These are phyloP conservation scores for Amylocarpus encephaloides DNA, from an alignment of 2,329 filamentous ascomycete species.

Conservation along the genomic window DNA sequence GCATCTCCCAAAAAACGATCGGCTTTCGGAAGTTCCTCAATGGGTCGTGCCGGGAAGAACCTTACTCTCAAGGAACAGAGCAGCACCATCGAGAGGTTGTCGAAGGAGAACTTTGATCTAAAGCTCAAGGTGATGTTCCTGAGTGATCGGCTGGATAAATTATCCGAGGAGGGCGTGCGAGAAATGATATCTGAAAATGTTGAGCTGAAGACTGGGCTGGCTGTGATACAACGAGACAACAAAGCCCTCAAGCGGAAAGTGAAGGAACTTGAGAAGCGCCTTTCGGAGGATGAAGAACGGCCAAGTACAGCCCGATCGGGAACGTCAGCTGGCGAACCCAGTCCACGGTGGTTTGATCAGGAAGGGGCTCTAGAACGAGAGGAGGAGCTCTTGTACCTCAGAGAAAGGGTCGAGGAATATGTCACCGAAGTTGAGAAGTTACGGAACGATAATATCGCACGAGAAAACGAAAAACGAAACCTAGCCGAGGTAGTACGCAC, in stretches of 20 bases:
- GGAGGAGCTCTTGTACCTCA: slow-evolving; percentile 77
- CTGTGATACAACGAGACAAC: slow-evolving; percentile 85
- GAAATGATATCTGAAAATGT: slow-evolving; percentile 98
- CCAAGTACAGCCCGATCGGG: slow-evolving; percentile 54
- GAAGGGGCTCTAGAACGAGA: slow-evolving; percentile 62
- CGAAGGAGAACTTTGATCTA: slow-evolving; percentile 96
- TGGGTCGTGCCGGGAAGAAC: slow-evolving; percentile 55
- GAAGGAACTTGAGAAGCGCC: slow-evolving; percentile 78
- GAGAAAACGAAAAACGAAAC: slow-evolving; percentile 79
- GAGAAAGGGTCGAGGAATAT: slow-evolving; percentile 80
- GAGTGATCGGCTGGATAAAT: slow-evolving; percentile 84
- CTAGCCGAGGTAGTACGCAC: slow-evolving; percentile 74
- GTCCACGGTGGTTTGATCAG: slow-evolving; percentile 50
- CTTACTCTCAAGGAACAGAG: slow-evolving; percentile 96
- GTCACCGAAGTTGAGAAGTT: slow-evolving; percentile 78
- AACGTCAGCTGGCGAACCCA: slow-evolving; percentile 51
- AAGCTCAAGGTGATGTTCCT: slow-evolving; percentile 98
- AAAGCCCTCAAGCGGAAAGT: slow-evolving; percentile 74
- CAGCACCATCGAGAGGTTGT: slow-evolving; percentile 90
- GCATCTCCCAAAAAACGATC: slow-evolving; percentile 50
- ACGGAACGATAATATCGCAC: slow-evolving; percentile 66
- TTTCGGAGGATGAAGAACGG: slow-evolving; percentile 58
- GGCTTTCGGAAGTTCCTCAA: slow-evolving; percentile 42
- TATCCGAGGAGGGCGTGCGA: slow-evolving; percentile 93
- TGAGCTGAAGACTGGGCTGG: slow-evolving; percentile 83